Evolutionary conservation across 768 basidiomycete species (phyloP).

Genomic region (Lyophyllum decastes): DNA sequence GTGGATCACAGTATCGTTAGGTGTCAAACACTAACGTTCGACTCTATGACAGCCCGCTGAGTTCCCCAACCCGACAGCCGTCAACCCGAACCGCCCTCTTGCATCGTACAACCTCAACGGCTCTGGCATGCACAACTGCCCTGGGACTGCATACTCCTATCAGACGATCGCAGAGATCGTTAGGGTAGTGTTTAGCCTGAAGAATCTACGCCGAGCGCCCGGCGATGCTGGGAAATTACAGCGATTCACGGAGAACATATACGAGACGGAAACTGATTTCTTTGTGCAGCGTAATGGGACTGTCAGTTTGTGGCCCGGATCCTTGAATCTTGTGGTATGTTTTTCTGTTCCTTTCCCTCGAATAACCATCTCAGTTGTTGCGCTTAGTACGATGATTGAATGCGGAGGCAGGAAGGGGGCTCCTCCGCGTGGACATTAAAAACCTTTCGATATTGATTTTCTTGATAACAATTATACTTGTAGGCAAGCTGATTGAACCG

Average conservation of each 20-base stretch:
- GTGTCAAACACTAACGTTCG: background rate
- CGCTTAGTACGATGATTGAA: background rate
- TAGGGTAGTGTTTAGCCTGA: conserved; percentile 42
- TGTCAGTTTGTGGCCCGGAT: conserved; percentile 37
- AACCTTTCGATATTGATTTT: too few species aligned
- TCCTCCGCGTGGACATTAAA: background rate
- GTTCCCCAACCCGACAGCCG: conserved; percentile 41
- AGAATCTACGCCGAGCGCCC: conserved; percentile 48
- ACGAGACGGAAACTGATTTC: conserved; percentile 37
- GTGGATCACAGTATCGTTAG: background rate
- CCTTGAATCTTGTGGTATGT: conserved; percentile 34
- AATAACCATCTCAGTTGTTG: background rate
- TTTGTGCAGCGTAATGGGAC: conserved; percentile 34
- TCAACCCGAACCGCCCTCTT: conserved; percentile 40
- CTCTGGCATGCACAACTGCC: conserved; percentile 41
- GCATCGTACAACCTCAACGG: conserved; percentile 30
- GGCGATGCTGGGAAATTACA: conserved; percentile 41
- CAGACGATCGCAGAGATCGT: conserved; percentile 44
- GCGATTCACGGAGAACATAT: conserved; percentile 27
- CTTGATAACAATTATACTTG: too few species aligned
- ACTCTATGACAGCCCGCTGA: conserved; percentile 32
- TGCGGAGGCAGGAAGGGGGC: background rate
- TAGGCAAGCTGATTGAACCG: too few species aligned
- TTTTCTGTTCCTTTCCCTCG: background rate
- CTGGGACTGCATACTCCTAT: conserved; percentile 36